Base-by-base conservation (phyloP, 1,284 basidiomycete species). In the Pseudozyma thailandica region DNA sequence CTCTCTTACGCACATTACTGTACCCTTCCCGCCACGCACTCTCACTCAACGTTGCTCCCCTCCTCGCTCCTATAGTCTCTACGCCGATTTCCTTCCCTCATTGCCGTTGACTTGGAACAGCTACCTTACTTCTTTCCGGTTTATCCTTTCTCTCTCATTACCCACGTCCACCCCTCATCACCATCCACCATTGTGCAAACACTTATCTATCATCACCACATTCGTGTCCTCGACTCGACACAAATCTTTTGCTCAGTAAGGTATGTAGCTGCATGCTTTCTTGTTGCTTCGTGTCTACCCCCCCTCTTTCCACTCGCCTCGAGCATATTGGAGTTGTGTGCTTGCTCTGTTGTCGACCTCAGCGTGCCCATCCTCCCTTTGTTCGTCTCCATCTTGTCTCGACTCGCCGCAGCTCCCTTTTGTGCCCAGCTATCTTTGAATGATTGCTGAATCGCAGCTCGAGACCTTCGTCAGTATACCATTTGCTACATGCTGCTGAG, bases 241-340 rank as follows among this genome's bases (percentile, higher is more conserved):
- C 38, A 27, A 42, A 18, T 13, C 28, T 37, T 42, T 20, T 28
- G 6, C 49, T 28, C n/a, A 46, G 4, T 26, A 15, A 47, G 45
- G 45, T 47, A 33, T 13, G 45, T 47, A 35, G 15, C 20, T 23
- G 45, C 30, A 21, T 21, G 28, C 27, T 46, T 31, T 31, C 27
- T 18, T 4, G 18, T 20, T 35, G 21, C 12, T 18, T 13, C 16
- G 30, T 21, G 44, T 45, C 30, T 35, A n/a, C 5, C 33, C n/a
- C 13, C 33, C n/a, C 8, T 7, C 6, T 5, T 16, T 5, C 15
- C 33, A 12, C 33, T 35, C 33, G 33, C n/a, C 33, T n/a, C 33
- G 13, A 12, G 15, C 15, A 12, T 35, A 6, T n/a, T 5, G 13
- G 33, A 35, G 33, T n/a, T 35, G 6, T 16, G 8, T 16, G 8